These are phyloP conservation scores for Tricladium varicosporioides DNA, from an alignment of 2,329 filamentous ascomycete species.

Conservation along the genomic window DNA sequence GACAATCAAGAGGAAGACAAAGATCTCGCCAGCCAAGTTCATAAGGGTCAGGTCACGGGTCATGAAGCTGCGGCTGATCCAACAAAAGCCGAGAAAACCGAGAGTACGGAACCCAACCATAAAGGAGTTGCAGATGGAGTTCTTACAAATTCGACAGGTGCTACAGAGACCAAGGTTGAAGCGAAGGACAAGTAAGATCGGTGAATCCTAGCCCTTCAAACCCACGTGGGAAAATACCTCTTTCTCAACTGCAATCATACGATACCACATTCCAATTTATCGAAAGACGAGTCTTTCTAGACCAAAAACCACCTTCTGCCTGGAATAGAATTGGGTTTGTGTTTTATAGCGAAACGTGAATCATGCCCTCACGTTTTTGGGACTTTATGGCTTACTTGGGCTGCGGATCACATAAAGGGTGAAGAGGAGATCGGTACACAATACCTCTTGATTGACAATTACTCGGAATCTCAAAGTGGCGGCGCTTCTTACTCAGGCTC, in stretches of 20 bases:
- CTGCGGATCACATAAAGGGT: constrained; percentile 6
- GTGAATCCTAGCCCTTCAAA: background rate
- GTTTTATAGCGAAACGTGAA: constrained; percentile 19
- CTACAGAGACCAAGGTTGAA: constrained; percentile 15
- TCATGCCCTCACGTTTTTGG: constrained; percentile 15
- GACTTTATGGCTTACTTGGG: constrained; percentile 13
- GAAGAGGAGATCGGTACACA: constrained; percentile 8
- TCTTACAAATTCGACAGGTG: constrained; percentile 14
- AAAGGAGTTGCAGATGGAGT: constrained; percentile 21
- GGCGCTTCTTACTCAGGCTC: constrained; percentile 20
- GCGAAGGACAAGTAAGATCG: constrained; percentile 15
- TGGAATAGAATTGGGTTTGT: constrained; percentile 25
- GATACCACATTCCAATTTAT: constrained; percentile 1
- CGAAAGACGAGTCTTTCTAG: constrained; percentile 21
- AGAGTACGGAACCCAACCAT: constrained; percentile 23
- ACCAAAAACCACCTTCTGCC: constrained; percentile 17
- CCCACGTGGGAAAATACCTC: background rate
- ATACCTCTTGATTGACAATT: constrained; percentile 16
- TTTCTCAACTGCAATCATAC: background rate
- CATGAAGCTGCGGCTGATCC: constrained; percentile 4
- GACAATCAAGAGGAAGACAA: constrained; percentile 84
- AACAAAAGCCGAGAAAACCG: constrained; percentile 20
- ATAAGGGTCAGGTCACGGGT: constrained; percentile 50
- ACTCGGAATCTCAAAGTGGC: constrained; percentile 15
- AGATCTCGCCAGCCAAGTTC: constrained; percentile 80